Conservation (phyloP, 2,329 filamentous ascomycete species). For the Neocucurbitaria cava region DNA sequence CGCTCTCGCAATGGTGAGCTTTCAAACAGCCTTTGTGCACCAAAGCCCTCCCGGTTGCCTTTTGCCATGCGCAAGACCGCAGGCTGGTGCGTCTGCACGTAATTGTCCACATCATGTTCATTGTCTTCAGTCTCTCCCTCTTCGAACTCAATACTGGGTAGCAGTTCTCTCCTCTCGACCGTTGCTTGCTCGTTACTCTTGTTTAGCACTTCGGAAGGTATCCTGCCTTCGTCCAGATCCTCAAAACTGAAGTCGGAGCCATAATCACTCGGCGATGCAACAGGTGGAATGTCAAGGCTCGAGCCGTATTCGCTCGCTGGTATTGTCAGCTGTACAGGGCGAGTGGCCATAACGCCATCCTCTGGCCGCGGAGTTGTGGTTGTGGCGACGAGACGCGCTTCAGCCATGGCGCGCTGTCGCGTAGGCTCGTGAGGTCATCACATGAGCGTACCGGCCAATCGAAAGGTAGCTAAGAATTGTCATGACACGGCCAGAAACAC, state of each 20-base stretch:
- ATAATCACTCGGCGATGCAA: slow-evolving; percentile 63
- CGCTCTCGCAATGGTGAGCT: slow-evolving; percentile 30
- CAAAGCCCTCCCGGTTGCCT: slow-evolving; percentile 1
- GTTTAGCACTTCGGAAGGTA: slow-evolving; percentile 23
- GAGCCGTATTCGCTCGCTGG: slow-evolving; percentile 67
- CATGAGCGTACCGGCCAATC: slow-evolving; percentile 2
- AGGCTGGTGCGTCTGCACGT: slow-evolving; percentile 52
- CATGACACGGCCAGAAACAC: not conserved
- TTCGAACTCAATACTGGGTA: slow-evolving; percentile 33
- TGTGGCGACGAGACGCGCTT: slow-evolving; percentile 18
- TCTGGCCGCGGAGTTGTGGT: slow-evolving; percentile 6
- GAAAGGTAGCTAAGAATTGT: not conserved
- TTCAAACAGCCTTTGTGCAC: slow-evolving; percentile 9
- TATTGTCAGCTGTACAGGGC: slow-evolving; percentile 14
- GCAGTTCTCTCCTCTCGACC: slow-evolving; percentile 8
- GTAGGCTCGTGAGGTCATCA: slow-evolving; percentile 23
- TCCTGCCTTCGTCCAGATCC: slow-evolving; percentile 64
- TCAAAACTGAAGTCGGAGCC: slow-evolving; percentile 65
- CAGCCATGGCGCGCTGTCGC: slow-evolving; percentile 16
- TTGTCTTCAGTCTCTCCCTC: slow-evolving; percentile 27
- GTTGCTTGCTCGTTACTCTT: slow-evolving; percentile 8
- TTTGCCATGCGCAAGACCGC: slow-evolving; percentile 27
- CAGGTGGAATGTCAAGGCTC: slow-evolving; percentile 62
- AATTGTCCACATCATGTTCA: slow-evolving; percentile 49
- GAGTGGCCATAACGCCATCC: slow-evolving; percentile 37